phyloP scores from a whole-genome alignment of 768 basidiomycete genomes.

The Naganishia kalamii region DNA sequence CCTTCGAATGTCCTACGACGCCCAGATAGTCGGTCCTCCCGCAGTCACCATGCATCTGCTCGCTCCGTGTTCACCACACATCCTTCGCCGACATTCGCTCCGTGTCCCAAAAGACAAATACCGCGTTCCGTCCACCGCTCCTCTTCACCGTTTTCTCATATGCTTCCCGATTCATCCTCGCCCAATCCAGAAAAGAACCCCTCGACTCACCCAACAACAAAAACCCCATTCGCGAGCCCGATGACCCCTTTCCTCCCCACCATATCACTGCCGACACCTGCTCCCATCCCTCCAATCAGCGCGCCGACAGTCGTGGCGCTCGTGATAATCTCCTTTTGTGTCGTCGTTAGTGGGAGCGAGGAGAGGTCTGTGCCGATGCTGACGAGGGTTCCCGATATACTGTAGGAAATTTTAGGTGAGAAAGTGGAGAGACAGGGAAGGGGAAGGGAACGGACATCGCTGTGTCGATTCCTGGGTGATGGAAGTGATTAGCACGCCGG shows the following conservation, averaged over 20 bases:
- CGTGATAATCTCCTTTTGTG: constrained; percentile 65
- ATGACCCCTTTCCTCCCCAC: constrained; percentile 63
- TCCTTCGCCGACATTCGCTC: background rate
- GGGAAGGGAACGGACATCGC: constrained; percentile 41
- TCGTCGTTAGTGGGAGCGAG: constrained; percentile 11
- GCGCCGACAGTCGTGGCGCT: constrained; percentile 73
- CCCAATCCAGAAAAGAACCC: constrained; percentile 55
- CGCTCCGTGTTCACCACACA: background rate
- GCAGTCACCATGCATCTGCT: background rate
- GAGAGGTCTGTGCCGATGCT: constrained; percentile 65
- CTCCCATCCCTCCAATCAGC: constrained; percentile 64
- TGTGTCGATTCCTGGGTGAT: background rate
- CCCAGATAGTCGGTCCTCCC: background rate
- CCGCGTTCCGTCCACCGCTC: too few species aligned
- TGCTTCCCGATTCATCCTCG: too few species aligned
- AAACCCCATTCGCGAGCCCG: constrained; percentile 63
- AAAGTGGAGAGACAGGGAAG: too few species aligned
- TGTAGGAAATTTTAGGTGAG: too few species aligned
- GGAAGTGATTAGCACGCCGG: too few species aligned
- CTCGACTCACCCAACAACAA: constrained; percentile 63
- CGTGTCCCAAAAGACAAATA: too few species aligned
- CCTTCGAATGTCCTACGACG: too few species aligned
- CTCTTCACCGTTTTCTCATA: too few species aligned
- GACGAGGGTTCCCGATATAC: constrained; percentile 70
- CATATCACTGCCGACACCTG: constrained; percentile 67